Base-by-base conservation (phyloP, 2,329 filamentous ascomycete genomes). In the Fusarium illudens region DNA sequence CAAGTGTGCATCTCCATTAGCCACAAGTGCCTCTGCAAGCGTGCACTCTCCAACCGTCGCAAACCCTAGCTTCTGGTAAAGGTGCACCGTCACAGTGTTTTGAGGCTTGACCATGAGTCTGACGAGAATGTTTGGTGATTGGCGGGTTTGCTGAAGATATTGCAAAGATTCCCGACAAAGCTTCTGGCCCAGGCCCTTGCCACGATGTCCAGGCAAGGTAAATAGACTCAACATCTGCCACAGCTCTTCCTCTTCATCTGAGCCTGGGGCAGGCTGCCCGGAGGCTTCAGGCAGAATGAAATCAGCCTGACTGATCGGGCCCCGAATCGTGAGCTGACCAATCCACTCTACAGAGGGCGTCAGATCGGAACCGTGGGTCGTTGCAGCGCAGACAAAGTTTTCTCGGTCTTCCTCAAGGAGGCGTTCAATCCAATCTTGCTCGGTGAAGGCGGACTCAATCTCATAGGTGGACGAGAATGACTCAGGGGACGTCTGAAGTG, bases 221-320 rank as follows among this genome's bases (percentile, higher is more conserved):
- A 51, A 51, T 12, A 51, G 48, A 11, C 48, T 51, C 29, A 51
- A 7, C 48, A 51, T 51, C 19, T 51, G 48, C 48, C 48, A 51
- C 13, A 30, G 30, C 19, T 51, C 48, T n/a, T 51, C 48, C 1
- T 22, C 48, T 11, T 51, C 30, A n/a, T 34, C 30, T 15, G 13
- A 25, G 3, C 13, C 29, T 6, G 30, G 48, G 19, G 1, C 19
- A 4, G 48, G 30, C 20, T 51, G 48, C 2, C 19, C 20, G 34
- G 48, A 51, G 13, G 29, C 9, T 22, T 51, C 48, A 6, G 48
- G 48, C 13, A 51, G 48, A 25, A 6, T 13, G 2, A 32, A 51
- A 8, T 51, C 30, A 4, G 6, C 8, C 11, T 5, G 6, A 22
- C 19, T 34, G 13, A 33, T 30, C 1, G 48, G 48, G 0, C 48